Base-by-base conservation (phyloP, 2,329 filamentous ascomycete genomes). In the Colletotrichum sp. region DNA sequence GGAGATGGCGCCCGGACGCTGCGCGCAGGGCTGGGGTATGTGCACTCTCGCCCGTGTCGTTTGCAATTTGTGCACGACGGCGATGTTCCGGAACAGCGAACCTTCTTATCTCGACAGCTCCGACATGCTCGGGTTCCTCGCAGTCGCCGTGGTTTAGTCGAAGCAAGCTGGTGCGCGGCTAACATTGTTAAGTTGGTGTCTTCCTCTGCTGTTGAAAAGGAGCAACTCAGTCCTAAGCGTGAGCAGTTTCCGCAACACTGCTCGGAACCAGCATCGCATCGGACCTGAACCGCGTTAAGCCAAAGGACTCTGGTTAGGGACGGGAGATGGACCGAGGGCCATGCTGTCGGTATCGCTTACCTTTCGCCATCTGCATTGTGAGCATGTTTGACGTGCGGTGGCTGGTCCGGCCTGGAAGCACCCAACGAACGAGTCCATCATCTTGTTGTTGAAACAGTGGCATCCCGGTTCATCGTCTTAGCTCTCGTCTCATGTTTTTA, bases 161-260 rank as follows among this genome's bases (percentile, higher is more conserved):
- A 70, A 18, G 24, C 21, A 10, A 52, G 24, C 16, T 39, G 66
- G 6, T 36, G 76, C 34, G 81, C 79, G 63, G 80, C 79, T n/a
- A 57, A 16, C 15, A n/a, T 21, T 1, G 16, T 10, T 1, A 26
- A 5, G 6, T 32, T 39, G 18, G 10, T 6, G 24, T 26, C 9
- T 1, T 57, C 66, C 8, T 32, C 59, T 6, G 16, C 24, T 24
- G 32, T 9, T 21, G 66, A 32, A 64, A 84, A 83, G 16, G 83
- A 85, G 69, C 83, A 85, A 39, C 81, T 80, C 71, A 84, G 83
- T 10, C 79, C 79, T 8, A 85, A 70, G 30, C 83, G 82, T 55
- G 82, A 78, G 72, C 83, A 85, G 71, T 84, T 84, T 3, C 80
- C 78, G 63, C 83, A 85, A 28, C 55, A 59, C 16, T 80, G 69